A percentile compares a stretch with the other conserved stretches of the same genome.
Conservation (phyloP, 1,284 basidiomycete species). For the Filobasidium uniguttulatum region DNA sequence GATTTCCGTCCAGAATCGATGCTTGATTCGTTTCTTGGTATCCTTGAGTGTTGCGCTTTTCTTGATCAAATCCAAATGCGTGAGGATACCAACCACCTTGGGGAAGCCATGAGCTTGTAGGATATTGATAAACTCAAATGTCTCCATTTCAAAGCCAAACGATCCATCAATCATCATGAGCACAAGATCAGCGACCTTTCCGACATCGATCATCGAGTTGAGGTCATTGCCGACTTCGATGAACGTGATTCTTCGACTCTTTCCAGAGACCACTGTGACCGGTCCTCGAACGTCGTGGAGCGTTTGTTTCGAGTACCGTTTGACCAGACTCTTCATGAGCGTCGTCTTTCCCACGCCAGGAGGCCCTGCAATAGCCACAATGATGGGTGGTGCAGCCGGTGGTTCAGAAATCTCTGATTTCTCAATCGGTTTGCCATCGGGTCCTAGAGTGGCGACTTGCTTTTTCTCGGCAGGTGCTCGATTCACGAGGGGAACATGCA, state of each 20-base stretch:
- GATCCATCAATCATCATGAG: conserved; percentile 95
- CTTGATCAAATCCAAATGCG: conserved; percentile 95
- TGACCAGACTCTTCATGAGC: conserved; percentile 77
- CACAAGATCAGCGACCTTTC: conserved; percentile 90
- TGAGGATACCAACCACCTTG: conserved; percentile 91
- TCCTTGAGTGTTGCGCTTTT: conserved; percentile 72
- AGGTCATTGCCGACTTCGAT: conserved; percentile 96
- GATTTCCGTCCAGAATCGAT: conserved; percentile 99
- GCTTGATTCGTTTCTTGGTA: conserved; percentile 91
- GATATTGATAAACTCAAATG: conserved; percentile 95
- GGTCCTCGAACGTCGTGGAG: conserved; percentile 82
- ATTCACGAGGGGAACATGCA: conserved; percentile 92
- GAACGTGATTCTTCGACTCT: conserved; percentile 83
- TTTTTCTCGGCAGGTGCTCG: conserved; percentile 71
- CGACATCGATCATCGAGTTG: conserved; percentile 95
- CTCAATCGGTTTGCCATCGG: conserved; percentile 19
- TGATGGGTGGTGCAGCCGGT: conserved; percentile 69
- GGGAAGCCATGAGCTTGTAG: conserved; percentile 96
- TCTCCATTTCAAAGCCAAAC: conserved; percentile 99
- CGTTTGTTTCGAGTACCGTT: conserved; percentile 89
- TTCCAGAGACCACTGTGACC: conserved; percentile 84
- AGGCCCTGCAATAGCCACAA: conserved; percentile 93
- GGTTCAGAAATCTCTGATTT: conserved; percentile 35
- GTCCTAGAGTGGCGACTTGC: conserved; percentile 23
- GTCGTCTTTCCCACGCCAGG: conserved; percentile 96